Base-by-base conservation (phyloP, 805 yeast species). In the Candida broadrunensis region DNA sequence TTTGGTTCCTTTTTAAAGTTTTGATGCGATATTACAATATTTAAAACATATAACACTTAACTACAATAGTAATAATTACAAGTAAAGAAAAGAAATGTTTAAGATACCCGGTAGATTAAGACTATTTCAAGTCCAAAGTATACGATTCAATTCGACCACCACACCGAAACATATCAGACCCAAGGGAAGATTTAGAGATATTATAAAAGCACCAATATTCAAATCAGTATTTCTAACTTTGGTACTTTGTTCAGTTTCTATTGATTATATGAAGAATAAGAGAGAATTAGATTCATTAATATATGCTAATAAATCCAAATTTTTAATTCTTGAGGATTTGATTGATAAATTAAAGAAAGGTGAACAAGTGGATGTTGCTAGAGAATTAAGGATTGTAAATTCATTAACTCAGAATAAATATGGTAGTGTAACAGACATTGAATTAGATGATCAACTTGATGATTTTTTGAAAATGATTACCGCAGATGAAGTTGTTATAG, bases 241-340 rank as follows among this genome's bases (percentile, higher is more conserved):
- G 14, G 47, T 68, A 11, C 65, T 70, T 47, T 73, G 74, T 5
- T 65, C 80, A 2, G 70, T 70, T 3, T 77, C 72, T 3, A 63
- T 77, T 26, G 78, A 77, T 43, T 62, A 71, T 32, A 72, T 73
- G 64, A 60, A 70, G 36, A 70, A 62, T 41, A 60, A 73, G 33
- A 73, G 70, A 43, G 64, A 65, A 26, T 49, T 60, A n/a, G 80
- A 75, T 25, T 63, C 61, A 20, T 49, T 76, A 33, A 59, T 58
- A 23, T 67, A 65, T 23, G 65, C 65, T 15, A 73, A 74, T 46
- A 48, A 50, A 7, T 52, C 68, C 27, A 67, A 72, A 47, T 60
- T 63, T 37, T 40, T 35, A 2, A 56, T 68, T 14, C 48, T 70
- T 23, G 49, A 55, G 19, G 73, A 65, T 6, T 49, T 69, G 2